Evolutionary conservation across 495 filamentous ascomycete species (phyloP).

Genomic region (Penicillium nucicola): DNA sequence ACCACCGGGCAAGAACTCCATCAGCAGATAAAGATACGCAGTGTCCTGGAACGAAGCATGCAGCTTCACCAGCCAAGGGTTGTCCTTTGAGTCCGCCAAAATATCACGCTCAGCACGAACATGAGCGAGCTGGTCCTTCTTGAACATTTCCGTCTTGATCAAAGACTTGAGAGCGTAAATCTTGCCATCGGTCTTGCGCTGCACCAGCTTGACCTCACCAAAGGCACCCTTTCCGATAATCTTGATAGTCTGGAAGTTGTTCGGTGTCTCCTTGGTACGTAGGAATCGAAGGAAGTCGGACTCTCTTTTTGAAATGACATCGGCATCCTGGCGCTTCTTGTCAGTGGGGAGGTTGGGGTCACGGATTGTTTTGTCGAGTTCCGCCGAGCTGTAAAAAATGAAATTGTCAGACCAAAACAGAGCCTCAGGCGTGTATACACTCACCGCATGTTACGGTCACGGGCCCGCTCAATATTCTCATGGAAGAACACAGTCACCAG

Average conservation of each 20-base stretch:
- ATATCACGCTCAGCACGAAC: constrained; percentile 98
- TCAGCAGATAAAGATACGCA: constrained; percentile 95
- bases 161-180: constrained; percentile 98
- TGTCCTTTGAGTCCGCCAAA: constrained; percentile 90
- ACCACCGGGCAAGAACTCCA: constrained; percentile 98
- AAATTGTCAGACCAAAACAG: not conserved
- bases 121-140: constrained; percentile 98
- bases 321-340: constrained; percentile 73
- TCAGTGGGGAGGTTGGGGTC: constrained; percentile 70
- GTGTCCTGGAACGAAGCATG: constrained; percentile 96
- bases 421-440: constrained; percentile 13
- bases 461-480: constrained; percentile 88
- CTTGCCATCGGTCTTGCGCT: constrained; percentile 92
- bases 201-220: constrained; percentile 94
- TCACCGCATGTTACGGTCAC: constrained; percentile 87
- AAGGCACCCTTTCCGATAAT: constrained; percentile 99
- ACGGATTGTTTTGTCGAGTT: constrained; percentile 78
- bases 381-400: constrained; percentile 65
- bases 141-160: constrained; percentile 99
- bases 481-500: constrained; percentile 89
- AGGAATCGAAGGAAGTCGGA: constrained; percentile 91
- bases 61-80: constrained; percentile 97
- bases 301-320: constrained; percentile 76
- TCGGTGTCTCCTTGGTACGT: constrained; percentile 83
- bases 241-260: constrained; percentile 93